phyloP scores from a whole-genome alignment of 352 stramenopile species.

The Pythium coloratum region DNA sequence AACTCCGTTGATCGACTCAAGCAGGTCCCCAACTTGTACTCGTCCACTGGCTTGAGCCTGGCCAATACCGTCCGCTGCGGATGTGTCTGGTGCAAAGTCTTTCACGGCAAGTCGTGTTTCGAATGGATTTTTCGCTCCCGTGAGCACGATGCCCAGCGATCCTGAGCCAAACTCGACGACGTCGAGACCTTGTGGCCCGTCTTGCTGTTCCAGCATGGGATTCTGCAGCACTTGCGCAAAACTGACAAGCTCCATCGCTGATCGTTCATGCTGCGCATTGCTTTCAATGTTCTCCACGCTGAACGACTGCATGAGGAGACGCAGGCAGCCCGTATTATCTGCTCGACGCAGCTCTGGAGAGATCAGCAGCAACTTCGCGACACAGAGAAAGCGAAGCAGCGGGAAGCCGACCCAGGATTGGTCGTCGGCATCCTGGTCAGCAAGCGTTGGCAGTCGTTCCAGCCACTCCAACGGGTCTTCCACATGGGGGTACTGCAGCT shows the following conservation, averaged over 20 bases:
- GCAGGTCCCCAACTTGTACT: conserved; percentile 59
- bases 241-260: conserved; percentile 35
- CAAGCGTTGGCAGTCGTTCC: conserved; percentile 37
- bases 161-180: conserved; percentile 64
- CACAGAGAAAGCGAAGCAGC: conserved; percentile 66
- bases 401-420: conserved; percentile 57
- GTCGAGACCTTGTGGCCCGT: conserved; percentile 36
- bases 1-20: conserved; percentile 84
- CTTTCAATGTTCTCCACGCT: conserved; percentile 30
- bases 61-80: conserved; percentile 32
- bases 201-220: conserved; percentile 43
- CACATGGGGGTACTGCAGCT: conserved; percentile 42
- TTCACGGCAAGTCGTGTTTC: conserved; percentile 69
- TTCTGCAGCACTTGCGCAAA: conserved; percentile 64
- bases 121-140: conserved; percentile 44
- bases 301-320: conserved; percentile 70
- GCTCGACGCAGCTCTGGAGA: conserved; percentile 48
- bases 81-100: conserved; percentile 57
- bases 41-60: conserved; percentile 66
- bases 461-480: conserved; percentile 40
- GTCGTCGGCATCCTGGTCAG: conserved; percentile 12
- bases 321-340: conserved; percentile 72
- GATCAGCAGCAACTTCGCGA: conserved; percentile 60
- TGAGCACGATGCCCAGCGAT: conserved; percentile 73
- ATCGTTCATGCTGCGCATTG: conserved; percentile 13